Evolutionary conservation across 371 early-diverging fungal genomes (phyloP), one percentile per base, ranked within the genome.

Genomic region (Rhizopus arrhizus): DNA sequence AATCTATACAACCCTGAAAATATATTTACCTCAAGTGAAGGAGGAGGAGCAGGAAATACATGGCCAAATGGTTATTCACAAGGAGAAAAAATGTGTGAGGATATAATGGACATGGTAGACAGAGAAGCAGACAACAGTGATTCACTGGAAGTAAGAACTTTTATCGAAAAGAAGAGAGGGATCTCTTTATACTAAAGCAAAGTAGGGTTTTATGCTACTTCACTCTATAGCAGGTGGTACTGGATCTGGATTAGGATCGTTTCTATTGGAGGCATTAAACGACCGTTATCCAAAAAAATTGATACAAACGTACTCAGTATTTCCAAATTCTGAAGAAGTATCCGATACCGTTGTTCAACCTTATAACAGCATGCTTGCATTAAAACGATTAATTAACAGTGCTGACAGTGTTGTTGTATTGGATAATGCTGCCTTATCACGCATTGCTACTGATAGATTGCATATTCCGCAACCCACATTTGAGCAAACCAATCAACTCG

Each of bases 261-360:
- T 91, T 62, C 54, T 97, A 42, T 66, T 96, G 12, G 96, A 97
- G 70, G 67, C 86, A 51, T 78, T 97, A 45, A 91, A 92, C 66
- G 99, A 99, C 70, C 85, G 96, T 52, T 98, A 91, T 67, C 99
- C 99, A 12, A 99, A 99, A 68, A 99, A 98, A 73, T 78, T 98
- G 50, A 86, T 99, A 54, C 96, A 96, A 67, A 97, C 99, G 1
- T 99, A 98, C 68, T 98, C 98, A 0, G 98, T 99, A n/a, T 99
- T 99, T 68, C 99, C 99, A 3, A 99, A 99, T 74, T 93, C 91
- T 64, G 92, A 95, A 54, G 96, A 96, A 65, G 89, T 94, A 46
- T 92, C 93, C 13, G 99, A 99, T 74, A 97, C 99, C 15, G 99
- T 99, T 13, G 99, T 99, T 16, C 99, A 99, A 74, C 99, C 99